Evolutionary conservation across 2,329 filamentous ascomycete species (phyloP), one percentile per base, ranked within the genome.

Genomic region (Davidsoniella eucalypti): DNA sequence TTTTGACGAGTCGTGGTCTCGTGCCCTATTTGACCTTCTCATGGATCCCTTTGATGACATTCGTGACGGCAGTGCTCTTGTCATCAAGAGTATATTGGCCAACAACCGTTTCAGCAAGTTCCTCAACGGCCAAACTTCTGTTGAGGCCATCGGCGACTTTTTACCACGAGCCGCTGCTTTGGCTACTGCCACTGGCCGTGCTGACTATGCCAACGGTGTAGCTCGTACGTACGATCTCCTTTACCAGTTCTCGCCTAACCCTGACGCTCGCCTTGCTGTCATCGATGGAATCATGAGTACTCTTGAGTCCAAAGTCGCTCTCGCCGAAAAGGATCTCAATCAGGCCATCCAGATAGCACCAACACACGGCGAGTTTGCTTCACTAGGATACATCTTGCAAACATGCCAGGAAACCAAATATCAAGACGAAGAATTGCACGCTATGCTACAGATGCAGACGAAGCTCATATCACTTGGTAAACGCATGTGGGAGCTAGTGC

Each of bases 11-110:
- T 68, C 63, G 0, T 76, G 82, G 66, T 64, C 76, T 9, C 71
- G 82, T 44, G 69, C 80, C 4, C 67, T 96, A 5, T 67, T 88
- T 12, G 87, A 94, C 61, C 73, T 94, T 18, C 65, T 94, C 6
- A 70, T 94, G 60, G 85, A 98, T 58, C 86, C 90, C 0, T 98
- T 94, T 59, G 92, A 96, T 52, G 92, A 98, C 62, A 84, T 96
- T 4, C 75, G 90, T 56, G 77, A 74, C 41, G 64, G 67, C 37
- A 72, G 78, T 2, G 67, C 70, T 0, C 63, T 63, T 1, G 65
- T 79, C 2, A 57, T 84, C 25, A 63, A 61, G 55, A 69, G 67
- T 48, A 58, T 75, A n/a, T 67, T 75, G 39, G 64, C 68, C 2
- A 63, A 66, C 21, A 57, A 61, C 14, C 60, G 64, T 21, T 67